Percentiles rank a stretch among this genome's conserved stretches.
Evolutionary conservation across 345 rosid genomes (phyloP).

Genomic region (Syzygium aqueum): DNA sequence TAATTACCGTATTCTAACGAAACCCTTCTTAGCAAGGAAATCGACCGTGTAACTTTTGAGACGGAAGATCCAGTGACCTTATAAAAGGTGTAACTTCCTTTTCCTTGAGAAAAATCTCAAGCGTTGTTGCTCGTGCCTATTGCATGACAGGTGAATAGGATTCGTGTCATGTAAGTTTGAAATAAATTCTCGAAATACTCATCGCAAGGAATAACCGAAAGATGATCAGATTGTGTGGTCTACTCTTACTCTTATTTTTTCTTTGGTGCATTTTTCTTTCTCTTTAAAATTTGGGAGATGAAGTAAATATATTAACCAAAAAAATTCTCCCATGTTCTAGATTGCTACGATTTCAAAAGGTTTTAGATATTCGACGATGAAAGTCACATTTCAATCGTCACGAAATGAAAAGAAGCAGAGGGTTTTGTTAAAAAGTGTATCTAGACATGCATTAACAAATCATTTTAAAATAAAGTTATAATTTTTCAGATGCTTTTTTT

Average conservation of each 20-base stretch:
- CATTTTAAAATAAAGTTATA: neutral
- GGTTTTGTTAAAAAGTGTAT: neutral
- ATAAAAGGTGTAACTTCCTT: neutral
- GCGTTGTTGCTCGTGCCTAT: accelerated
- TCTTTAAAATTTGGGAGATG: neutral
- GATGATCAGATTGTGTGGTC: neutral
- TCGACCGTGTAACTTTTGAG: neutral
- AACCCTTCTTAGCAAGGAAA: neutral
- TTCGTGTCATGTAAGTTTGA: neutral
- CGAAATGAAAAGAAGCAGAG: neutral
- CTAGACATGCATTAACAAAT: neutral
- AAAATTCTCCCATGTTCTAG: neutral
- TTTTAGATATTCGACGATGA: neutral
- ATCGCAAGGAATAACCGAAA: accelerated
- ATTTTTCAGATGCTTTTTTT: neutral
- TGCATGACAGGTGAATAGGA: neutral
- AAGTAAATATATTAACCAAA: neutral
- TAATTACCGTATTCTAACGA: neutral
- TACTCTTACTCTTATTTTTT: neutral
- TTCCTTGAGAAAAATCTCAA: neutral
- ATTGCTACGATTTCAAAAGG: neutral
- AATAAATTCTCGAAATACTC: neutral
- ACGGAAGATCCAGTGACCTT: neutral
- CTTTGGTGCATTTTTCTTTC: neutral
- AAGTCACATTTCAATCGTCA: neutral